A percentile compares a stretch with the other conserved stretches of the same genome.
Evolutionary conservation across 106 monocot genomes (phyloP).

Genomic region (Dendrobium huoshanense): DNA sequence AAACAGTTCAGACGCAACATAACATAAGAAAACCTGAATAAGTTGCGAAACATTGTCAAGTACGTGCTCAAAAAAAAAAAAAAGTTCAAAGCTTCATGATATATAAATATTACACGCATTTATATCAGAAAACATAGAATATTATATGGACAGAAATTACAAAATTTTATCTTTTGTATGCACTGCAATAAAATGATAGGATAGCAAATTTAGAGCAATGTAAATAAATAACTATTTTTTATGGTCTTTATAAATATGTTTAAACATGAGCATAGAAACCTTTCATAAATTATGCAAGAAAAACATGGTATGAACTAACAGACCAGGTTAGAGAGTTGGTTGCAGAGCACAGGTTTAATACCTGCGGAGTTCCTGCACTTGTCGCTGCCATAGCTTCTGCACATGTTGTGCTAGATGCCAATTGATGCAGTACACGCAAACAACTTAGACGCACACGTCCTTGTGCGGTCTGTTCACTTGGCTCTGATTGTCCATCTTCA

Average conservation of each 20-base stretch:
- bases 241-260: not conserved
- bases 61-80: not conserved
- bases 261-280: not conserved
- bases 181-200: not conserved
- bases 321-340: not conserved
- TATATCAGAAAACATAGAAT: not conserved
- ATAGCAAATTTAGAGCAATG: not conserved
- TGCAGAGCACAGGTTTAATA: slow-evolving; percentile 8
- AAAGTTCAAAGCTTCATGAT: not conserved
- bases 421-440: slow-evolving; percentile 85
- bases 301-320: not conserved
- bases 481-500: slow-evolving; percentile 36
- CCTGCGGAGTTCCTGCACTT: slow-evolving; percentile 93
- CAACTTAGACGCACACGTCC: slow-evolving; percentile 95
- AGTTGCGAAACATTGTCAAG: not conserved
- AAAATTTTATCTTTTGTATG: not conserved
- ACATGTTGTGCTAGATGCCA: slow-evolving; percentile 96
- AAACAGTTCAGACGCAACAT: not conserved
- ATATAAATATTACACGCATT: not conserved
- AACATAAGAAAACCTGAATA: not conserved
- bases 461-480: slow-evolving; percentile 57
- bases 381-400: slow-evolving; percentile 99
- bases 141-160: not conserved
- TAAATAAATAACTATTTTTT: not conserved
- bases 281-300: not conserved